Base-by-base conservation (phyloP, 306 rosid genomes). In the Cucumis cinereus region DNA sequence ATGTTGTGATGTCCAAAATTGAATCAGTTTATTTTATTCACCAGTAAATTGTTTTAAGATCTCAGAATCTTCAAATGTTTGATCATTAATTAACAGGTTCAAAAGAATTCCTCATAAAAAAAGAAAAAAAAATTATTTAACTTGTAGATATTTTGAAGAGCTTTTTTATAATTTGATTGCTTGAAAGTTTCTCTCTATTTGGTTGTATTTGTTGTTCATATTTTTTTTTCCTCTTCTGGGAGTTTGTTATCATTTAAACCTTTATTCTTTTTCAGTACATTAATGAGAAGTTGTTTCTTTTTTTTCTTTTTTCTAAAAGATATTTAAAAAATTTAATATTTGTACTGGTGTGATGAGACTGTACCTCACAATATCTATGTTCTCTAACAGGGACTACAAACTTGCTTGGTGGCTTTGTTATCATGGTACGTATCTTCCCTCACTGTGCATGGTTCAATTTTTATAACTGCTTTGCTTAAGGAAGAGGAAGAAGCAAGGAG, bases 371-470 rank as follows among this genome's bases (percentile, higher is more conserved):
- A 79, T 13, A 79, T 77, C 33, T 73, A 58, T 76, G 63, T 84
- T 40, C 77, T 58, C 68, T 80, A 80, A 55, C 93, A 95, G 99
- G 99, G 99, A 74, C 87, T 95, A 79, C 99, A 95, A 90, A 95
- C 99, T 77, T 95, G 99, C 86, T 86, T 92, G 88, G 97, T 89
- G 85, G 87, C 97, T 81, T 79, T 92, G 75, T 77, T 95, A 30
- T 90, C 97, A 74, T 89, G 99, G 99, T 95, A 87, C 68, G 70
- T 82, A 66, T 80, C 20, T 54, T 53, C 35, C 49, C 22, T 19
- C 73, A 36, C 10, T 33, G 23, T 70, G n/a, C 61, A 40, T 81
- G 40, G 22, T 41, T 36, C 40, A 56, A 28, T 60, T 35, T 55
- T 41, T 36, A 30, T 61, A 30, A 8, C 26, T 67, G 53, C 73